Conservation (phyloP, 179 eudicot genomes). For the Corrigiola litoralis region DNA sequence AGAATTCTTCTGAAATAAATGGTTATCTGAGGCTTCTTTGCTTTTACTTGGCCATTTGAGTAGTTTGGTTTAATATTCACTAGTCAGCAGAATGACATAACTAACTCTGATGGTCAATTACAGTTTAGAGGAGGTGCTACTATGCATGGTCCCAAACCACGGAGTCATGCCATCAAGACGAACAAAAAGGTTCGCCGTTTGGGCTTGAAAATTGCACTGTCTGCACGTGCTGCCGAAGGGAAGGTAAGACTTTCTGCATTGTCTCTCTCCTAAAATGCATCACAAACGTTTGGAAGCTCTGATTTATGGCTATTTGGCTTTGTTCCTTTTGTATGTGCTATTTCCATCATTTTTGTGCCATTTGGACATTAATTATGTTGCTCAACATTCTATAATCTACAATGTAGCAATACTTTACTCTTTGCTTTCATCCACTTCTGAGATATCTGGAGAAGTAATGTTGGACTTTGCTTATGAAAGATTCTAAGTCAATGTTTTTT, state of each 20-base stretch:
- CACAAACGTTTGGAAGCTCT: no score
- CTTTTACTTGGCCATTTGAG: not conserved
- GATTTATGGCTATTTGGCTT: not conserved
- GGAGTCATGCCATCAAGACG: conserved; percentile 89
- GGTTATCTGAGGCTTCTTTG: not conserved
- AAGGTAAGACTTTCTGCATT: conserved; percentile 60
- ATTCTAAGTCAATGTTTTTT: not conserved
- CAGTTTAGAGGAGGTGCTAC: conserved; percentile 87
- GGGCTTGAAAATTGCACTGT: conserved; percentile 83
- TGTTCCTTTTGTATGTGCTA: not conserved
- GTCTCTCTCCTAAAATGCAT: not conserved
- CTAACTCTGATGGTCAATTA: conserved; percentile 13
- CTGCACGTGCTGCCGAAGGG: conserved; percentile 99
- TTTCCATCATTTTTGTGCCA: not conserved
- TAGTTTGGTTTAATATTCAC: not conserved
- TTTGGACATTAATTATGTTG: no score
- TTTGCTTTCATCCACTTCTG: not conserved
- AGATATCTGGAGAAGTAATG: not conserved
- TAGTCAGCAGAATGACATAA: not conserved
- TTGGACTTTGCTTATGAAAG: not conserved
- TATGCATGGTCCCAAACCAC: conserved; percentile 96
- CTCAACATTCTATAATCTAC: no score
- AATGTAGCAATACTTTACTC: not conserved
- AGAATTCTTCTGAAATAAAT: conserved; percentile 1
- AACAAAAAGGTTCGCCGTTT: conserved; percentile 91